Conservation (phyloP, 805 yeast species). For the Candida sanyiensis region DNA sequence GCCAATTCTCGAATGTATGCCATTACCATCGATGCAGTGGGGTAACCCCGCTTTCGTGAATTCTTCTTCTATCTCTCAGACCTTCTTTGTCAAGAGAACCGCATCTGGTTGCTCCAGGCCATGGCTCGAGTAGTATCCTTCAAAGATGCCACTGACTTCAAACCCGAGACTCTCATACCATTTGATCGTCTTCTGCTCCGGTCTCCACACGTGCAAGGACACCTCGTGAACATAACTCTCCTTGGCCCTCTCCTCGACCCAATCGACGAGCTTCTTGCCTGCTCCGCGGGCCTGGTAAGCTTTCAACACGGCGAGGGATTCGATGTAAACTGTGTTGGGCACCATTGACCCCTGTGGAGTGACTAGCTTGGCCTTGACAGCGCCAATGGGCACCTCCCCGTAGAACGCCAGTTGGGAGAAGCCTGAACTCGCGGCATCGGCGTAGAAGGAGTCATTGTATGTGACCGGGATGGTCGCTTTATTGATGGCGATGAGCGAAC, state of each 20-base stretch:
- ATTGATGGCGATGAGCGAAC: conserved; percentile 52
- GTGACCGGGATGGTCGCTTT: conserved; percentile 43
- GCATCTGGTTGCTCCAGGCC: conserved; percentile 47
- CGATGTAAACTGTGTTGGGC: conserved; percentile 57
- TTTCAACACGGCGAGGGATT: conserved; percentile 60
- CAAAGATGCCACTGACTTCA: conserved; percentile 29
- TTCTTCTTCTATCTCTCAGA: neutral
- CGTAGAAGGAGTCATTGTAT: conserved; percentile 49
- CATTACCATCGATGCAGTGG: too few relatives aligned
- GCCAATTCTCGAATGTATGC: too few relatives aligned
- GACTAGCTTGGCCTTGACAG: conserved; percentile 50
- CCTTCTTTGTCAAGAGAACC: conserved; percentile 5
- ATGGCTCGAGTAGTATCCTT: conserved; percentile 44
- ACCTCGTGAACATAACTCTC: conserved; percentile 48
- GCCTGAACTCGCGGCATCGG: conserved; percentile 42
- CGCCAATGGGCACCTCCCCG: conserved; percentile 78
- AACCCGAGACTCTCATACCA: conserved; percentile 55
- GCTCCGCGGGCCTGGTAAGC: conserved; percentile 58
- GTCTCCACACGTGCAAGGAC: conserved; percentile 46
- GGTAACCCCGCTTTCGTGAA: too few relatives aligned
- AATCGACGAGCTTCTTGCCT: conserved; percentile 53
- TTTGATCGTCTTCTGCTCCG: conserved; percentile 35
- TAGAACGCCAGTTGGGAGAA: conserved; percentile 42
- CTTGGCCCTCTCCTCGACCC: conserved; percentile 51
- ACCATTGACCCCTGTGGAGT: conserved; percentile 38